Evolutionary conservation across 352 stramenopile species (phyloP).

Genomic region (Thalassiosira mediterranea): DNA sequence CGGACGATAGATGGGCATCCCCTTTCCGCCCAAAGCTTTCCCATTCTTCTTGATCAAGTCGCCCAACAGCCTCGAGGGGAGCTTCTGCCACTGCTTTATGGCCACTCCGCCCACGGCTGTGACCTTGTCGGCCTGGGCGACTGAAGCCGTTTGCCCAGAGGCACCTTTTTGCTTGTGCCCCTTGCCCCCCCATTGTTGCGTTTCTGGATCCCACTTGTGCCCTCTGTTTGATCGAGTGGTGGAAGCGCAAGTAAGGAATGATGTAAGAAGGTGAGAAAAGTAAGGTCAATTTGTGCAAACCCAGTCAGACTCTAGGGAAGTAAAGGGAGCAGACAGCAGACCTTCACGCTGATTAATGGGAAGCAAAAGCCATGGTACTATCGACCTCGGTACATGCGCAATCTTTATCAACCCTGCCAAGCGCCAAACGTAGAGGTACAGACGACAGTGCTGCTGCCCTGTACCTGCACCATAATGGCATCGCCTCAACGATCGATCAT

Average conservation of each 20-base stretch:
- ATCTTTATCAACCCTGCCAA: no score
- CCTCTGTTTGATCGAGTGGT: constrained; percentile 26
- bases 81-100: constrained; percentile 78
- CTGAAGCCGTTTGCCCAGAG: constrained; percentile 54
- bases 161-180: constrained; percentile 82
- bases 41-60: constrained; percentile 91
- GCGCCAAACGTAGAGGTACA: no score
- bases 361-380: no score
- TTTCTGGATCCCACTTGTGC: constrained; percentile 79
- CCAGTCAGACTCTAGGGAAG: no score
- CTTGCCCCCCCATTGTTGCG: constrained; percentile 80
- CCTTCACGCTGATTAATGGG: no score
- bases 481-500: not conserved
- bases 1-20: constrained; percentile 52
- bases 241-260: not conserved
- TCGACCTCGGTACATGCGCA: no score
- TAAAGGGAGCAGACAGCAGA: no score
- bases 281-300: not conserved
- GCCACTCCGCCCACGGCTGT: constrained; percentile 59
- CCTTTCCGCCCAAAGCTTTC: constrained; percentile 81
- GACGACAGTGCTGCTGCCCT: not conserved
- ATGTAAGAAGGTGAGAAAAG: not conserved
- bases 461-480: not conserved
- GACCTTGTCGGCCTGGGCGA: constrained; percentile 53
- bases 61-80: constrained; percentile 91